phyloP scores from a whole-genome alignment of 2,329 filamentous ascomycete genomes.

The Knoxdaviesia proteae region DNA sequence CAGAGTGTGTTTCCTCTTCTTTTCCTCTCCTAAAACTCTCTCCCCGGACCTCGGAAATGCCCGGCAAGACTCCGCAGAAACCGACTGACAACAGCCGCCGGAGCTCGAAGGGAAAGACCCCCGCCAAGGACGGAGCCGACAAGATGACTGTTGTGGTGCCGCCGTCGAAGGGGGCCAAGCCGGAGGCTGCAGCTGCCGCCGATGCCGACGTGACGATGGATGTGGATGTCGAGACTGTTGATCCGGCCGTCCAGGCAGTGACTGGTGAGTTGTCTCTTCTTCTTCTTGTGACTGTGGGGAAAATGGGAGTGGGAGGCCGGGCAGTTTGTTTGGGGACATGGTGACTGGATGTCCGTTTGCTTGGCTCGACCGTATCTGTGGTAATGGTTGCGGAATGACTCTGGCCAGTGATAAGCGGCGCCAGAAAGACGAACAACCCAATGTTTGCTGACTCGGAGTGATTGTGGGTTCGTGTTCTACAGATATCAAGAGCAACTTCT shows the following conservation, averaged over 20 bases:
- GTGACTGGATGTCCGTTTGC: slow-evolving; percentile 1
- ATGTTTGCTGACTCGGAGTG: too few species aligned
- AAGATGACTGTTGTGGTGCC: slow-evolving; percentile 71
- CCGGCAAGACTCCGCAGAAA: slow-evolving; percentile 53
- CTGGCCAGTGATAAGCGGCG: background rate
- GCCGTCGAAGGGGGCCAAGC: slow-evolving; percentile 42
- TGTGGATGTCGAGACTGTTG: slow-evolving; percentile 31
- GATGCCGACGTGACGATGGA: slow-evolving; percentile 57
- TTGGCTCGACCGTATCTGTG: background rate
- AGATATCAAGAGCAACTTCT: slow-evolving; percentile 95
- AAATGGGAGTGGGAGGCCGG: too few species aligned
- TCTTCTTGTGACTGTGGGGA: background rate
- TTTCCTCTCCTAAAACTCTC: too few species aligned
- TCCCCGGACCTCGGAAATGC: slow-evolving; percentile 23
- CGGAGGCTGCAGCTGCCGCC: slow-evolving; percentile 43
- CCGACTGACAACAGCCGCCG: slow-evolving; percentile 47
- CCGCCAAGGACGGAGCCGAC: slow-evolving; percentile 45
- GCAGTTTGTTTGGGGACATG: background rate
- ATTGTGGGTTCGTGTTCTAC: slow-evolving; percentile 2
- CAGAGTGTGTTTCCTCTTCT: too few species aligned
- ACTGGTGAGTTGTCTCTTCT: slow-evolving; percentile 24
- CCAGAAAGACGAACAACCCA: too few species aligned
- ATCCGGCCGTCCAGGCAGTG: slow-evolving; percentile 38
- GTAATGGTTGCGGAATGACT: background rate
- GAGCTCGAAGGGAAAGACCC: slow-evolving; percentile 55